phyloP scores from a whole-genome alignment of 768 basidiomycete genomes.

The Hypholoma fasciculare region DNA sequence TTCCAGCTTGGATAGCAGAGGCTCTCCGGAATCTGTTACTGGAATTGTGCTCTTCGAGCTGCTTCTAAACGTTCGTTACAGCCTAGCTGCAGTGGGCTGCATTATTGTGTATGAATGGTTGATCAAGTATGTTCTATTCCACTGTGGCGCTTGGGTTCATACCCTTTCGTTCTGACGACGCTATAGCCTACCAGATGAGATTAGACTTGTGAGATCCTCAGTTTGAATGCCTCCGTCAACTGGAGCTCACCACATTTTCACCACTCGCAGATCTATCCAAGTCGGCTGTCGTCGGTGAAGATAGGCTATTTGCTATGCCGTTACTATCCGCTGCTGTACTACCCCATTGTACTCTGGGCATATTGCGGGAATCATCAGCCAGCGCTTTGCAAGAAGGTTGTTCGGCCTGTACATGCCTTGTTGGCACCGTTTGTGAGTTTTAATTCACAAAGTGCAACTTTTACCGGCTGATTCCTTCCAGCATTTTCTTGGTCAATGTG shows the following conservation, averaged over 20 bases:
- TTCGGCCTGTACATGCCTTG: slow-evolving; percentile 27
- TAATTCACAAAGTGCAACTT: not conserved
- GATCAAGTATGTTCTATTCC: slow-evolving; percentile 25
- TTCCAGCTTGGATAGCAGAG: no score
- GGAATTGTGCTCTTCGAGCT: not conserved
- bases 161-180: not conserved
- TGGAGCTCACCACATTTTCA: not conserved
- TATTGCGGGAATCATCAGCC: slow-evolving; percentile 30
- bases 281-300: slow-evolving; percentile 35
- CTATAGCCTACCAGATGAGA: slow-evolving; percentile 29
- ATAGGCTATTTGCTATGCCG: slow-evolving; percentile 40
- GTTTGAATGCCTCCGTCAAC: not conserved
- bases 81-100: slow-evolving; percentile 28
- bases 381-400: slow-evolving; percentile 26
- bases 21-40: no score
- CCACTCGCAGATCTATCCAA: not conserved
- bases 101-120: slow-evolving; percentile 39
- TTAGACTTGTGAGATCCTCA: slow-evolving; percentile 27
- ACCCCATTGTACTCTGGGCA: slow-evolving; percentile 35
- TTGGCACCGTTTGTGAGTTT: slow-evolving; percentile 31
- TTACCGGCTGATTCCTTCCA: slow-evolving; percentile 7
- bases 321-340: slow-evolving; percentile 38
- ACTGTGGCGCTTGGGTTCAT: not conserved
- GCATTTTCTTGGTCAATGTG: slow-evolving; percentile 42
- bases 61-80: slow-evolving; percentile 19